Conservation (phyloP, 768 basidiomycete species). For the Agaricus blazei region DNA sequence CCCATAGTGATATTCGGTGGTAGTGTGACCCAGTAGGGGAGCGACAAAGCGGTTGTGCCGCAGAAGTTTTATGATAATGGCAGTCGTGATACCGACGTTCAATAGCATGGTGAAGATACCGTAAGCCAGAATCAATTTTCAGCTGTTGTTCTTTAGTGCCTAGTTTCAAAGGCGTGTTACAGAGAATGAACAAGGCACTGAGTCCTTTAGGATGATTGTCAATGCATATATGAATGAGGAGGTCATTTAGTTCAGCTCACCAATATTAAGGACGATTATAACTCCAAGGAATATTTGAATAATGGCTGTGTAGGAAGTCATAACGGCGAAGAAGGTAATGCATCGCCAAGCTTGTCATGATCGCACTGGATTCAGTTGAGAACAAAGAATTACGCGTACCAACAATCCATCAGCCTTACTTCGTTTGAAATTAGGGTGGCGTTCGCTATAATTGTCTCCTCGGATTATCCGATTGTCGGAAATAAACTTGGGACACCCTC, state of each 20-base stretch:
- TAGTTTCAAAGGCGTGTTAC: neutral
- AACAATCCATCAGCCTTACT: neutral
- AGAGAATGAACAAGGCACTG: neutral
- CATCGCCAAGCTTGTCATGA: neutral
- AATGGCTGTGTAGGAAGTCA: neutral
- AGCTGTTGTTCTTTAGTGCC: too few relatives aligned
- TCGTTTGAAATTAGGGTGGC: too few relatives aligned
- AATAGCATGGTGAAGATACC: neutral
- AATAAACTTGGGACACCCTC: too few relatives aligned
- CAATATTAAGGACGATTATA: neutral
- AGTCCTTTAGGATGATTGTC: neutral
- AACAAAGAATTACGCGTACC: neutral
- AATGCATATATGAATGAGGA: too few relatives aligned
- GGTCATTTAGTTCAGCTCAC: neutral
- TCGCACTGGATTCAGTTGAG: neutral
- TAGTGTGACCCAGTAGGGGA: neutral
- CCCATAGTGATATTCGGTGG: neutral
- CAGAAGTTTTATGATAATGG: neutral
- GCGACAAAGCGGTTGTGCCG: neutral
- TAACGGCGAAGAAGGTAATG: neutral
- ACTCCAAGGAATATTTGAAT: neutral
- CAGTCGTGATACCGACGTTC: neutral
- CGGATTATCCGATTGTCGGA: too few relatives aligned
- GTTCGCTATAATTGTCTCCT: too few relatives aligned
- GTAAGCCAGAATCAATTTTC: neutral